phyloP scores from a whole-genome alignment of 1,284 basidiomycete genomes.

The Takashimella tepidaria region DNA sequence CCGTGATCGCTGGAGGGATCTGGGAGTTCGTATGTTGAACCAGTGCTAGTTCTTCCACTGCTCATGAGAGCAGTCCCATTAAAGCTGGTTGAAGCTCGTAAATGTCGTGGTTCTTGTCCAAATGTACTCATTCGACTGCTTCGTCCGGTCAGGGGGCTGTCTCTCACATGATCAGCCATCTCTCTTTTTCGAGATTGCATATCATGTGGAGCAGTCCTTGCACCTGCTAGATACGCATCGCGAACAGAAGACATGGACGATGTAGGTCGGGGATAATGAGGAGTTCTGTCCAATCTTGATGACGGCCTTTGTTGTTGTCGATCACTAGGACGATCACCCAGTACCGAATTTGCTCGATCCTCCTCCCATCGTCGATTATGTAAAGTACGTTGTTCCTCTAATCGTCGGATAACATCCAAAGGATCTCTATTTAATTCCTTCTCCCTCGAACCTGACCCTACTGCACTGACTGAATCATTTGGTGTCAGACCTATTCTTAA shows the following conservation, averaged over 20 bases:
- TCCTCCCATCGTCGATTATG: constrained; percentile 36
- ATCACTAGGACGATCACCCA: constrained; percentile 16
- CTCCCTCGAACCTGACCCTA: constrained; percentile 11
- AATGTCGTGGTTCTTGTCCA: background rate
- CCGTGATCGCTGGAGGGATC: constrained; percentile 33
- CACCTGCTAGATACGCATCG: constrained; percentile 21
- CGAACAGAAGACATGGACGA: constrained; percentile 36
- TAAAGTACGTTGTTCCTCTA: constrained; percentile 31
- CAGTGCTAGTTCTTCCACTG: constrained; percentile 3
- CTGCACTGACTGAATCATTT: constrained; percentile 37
- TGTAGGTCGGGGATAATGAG: constrained; percentile 14
- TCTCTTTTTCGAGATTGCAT: constrained; percentile 8
- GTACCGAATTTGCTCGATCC: constrained; percentile 23
- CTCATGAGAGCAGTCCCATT: too few relatives aligned
- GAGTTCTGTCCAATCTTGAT: constrained; percentile 9
- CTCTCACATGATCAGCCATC: constrained; percentile 3
- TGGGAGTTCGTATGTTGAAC: constrained; percentile 3
- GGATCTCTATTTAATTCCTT: constrained; percentile 20
- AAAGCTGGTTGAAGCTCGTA: constrained; percentile 9
- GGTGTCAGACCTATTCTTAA: constrained; percentile 26
- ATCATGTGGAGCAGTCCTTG: constrained; percentile 23
- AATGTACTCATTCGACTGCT: constrained; percentile 7
- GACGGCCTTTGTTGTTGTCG: constrained; percentile 3
- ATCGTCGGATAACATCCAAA: constrained; percentile 31
- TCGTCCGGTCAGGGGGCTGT: constrained; percentile 15